Base-by-base conservation (phyloP, 2,329 filamentous ascomycete genomes). In the Bipolaris cookei region DNA sequence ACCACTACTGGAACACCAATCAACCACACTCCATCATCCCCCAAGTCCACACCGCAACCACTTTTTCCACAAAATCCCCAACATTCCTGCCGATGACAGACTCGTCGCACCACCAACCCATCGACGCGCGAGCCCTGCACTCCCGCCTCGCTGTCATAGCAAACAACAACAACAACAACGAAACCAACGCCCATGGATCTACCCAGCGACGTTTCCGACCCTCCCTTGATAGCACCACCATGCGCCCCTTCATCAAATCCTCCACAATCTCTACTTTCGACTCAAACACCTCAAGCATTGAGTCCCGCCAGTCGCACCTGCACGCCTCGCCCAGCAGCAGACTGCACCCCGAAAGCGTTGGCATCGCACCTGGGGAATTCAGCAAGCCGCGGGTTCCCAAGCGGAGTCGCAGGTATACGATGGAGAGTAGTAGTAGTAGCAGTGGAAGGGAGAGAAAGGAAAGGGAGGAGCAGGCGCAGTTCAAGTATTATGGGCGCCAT, bases 401-500 rank as follows among this genome's bases (percentile, higher is more conserved):
- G 48, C 61, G 64, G 39, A 64, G 64, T 16, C 48, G 48, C 5
- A 48, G 66, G 3, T 58, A 69, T 41, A 56, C 47, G 16, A 69
- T 66, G 20, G 47, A 58, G 7, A 58, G 46, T 6, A 66, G 66
- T 41, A 34, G 25, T 8, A 43, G 41, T 28, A 18, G 23, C 14
- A 41, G 39, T 20, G 23, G 16, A 4, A 61, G 51, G 23, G 66
- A 53, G 35, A 61, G 51, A 20, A 67, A 53, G 35, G 59, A 57
- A 25, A 46, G 61, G 48, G 62, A 56, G 34, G 62, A 62, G 39
- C 57, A 62, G 18, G 63, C 60, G 30, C 64, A 74, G 43, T 73
- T 73, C 18, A 70, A 67, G 55, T 73, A 73, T 43, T 75, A 75
- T 38, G 73, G 73, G 5, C 20, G 75, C 4, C 75, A 77, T 59